A percentile compares a stretch with the other conserved stretches of the same genome.
phyloP scores from a whole-genome alignment of 208 protist genomes.

The Leishmania tropica region DNA sequence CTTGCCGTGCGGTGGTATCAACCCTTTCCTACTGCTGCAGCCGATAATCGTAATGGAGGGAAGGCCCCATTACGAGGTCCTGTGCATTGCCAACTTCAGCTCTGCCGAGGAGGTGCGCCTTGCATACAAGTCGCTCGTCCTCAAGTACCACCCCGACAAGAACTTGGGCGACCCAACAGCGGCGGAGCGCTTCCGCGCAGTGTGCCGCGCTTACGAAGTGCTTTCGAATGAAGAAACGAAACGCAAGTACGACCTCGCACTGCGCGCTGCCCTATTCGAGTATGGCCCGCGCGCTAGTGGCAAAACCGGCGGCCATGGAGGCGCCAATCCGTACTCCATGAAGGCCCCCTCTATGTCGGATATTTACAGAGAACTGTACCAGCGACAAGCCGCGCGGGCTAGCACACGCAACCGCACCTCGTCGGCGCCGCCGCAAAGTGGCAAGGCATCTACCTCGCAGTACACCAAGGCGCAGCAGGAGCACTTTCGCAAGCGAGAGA shows the following conservation, averaged over 20 bases:
- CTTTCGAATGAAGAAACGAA: slow-evolving; percentile 94
- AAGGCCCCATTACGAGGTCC: slow-evolving; percentile 78
- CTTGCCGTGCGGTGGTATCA: not conserved
- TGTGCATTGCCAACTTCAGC: slow-evolving; percentile 88
- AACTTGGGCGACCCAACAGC: slow-evolving; percentile 84
- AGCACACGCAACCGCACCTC: slow-evolving; percentile 9
- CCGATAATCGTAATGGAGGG: slow-evolving; percentile 5
- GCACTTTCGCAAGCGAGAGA: slow-evolving; percentile 62
- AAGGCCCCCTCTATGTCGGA: slow-evolving; percentile 26
- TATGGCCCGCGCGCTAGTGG: slow-evolving; percentile 6
- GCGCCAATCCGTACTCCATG: slow-evolving; percentile 34
- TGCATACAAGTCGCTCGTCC: slow-evolving; percentile 93
- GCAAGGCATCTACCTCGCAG: slow-evolving; percentile 19
- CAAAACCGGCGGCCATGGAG: slow-evolving; percentile 1
- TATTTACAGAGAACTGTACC: slow-evolving; percentile 44
- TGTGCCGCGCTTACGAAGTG: slow-evolving; percentile 97
- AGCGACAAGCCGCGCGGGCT: slow-evolving; percentile 23
- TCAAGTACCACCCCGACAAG: slow-evolving; percentile 97
- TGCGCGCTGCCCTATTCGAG: slow-evolving; percentile 51
- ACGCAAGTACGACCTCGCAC: slow-evolving; percentile 94
- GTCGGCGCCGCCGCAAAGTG: slow-evolving; percentile 11
- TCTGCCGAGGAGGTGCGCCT: slow-evolving; percentile 86
- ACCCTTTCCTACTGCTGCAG: not conserved
- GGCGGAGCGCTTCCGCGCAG: slow-evolving; percentile 85
- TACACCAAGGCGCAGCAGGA: slow-evolving; percentile 77